Percentiles rank a stretch among this genome's conserved stretches.
These are phyloP conservation scores for Penicillium egyptiacum DNA, from an alignment of 495 filamentous ascomycete species.

Conservation along the genomic window DNA sequence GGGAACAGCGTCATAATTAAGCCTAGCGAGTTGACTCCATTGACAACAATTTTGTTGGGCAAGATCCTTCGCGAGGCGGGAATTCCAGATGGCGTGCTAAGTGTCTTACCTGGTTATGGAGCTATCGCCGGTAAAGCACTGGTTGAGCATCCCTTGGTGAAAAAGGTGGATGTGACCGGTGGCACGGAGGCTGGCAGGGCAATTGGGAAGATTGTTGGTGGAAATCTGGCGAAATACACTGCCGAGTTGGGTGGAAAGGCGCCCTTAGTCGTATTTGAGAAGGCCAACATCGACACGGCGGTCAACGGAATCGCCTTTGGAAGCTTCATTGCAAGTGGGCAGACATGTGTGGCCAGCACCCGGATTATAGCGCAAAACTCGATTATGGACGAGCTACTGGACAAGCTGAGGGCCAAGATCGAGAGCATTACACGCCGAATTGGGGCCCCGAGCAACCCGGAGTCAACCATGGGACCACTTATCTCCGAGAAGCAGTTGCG, in stretches of 20 bases:
- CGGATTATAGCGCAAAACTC: constrained; percentile 55
- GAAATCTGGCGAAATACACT: constrained; percentile 55
- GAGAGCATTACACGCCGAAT: constrained; percentile 38
- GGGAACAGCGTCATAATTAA: constrained; percentile 65
- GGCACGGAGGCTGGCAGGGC: constrained; percentile 48
- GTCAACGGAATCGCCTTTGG: constrained; percentile 60
- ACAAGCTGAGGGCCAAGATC: constrained; percentile 44
- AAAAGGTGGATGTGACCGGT: constrained; percentile 65
- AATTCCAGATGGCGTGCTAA: constrained; percentile 56
- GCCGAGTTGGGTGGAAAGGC: constrained; percentile 64
- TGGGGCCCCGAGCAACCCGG: constrained; percentile 19
- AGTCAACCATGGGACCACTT: constrained; percentile 27
- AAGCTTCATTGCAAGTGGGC: constrained; percentile 59
- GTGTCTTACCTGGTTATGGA: constrained; percentile 58
- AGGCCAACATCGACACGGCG: constrained; percentile 50
- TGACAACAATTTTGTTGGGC: constrained; percentile 55
- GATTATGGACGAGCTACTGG: constrained; percentile 36
- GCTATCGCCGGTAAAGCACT: constrained; percentile 53
- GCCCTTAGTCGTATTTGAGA: constrained; percentile 54
- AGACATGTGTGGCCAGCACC: constrained; percentile 63
- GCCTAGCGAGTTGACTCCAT: constrained; percentile 59
- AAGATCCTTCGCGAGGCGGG: constrained; percentile 53
- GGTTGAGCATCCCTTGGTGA: constrained; percentile 50
- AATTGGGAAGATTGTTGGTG: constrained; percentile 48
- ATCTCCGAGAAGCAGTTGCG: constrained; percentile 22